Conservation (phyloP, 2,329 filamentous ascomycete genomes). For the Thielaviopsis punctulata region DNA sequence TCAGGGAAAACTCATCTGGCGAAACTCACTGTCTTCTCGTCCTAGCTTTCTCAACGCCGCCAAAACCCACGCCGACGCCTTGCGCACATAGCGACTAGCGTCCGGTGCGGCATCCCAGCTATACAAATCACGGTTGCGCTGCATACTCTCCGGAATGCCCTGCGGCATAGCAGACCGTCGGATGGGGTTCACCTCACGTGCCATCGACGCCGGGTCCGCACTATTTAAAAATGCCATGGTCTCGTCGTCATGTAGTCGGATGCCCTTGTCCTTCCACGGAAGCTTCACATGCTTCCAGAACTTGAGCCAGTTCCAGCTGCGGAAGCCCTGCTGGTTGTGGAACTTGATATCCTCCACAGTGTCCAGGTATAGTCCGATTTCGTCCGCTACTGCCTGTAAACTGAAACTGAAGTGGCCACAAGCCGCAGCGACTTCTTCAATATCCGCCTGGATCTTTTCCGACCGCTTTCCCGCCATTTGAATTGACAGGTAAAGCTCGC, state of each 20-base stretch:
- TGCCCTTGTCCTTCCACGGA: conserved; percentile 10
- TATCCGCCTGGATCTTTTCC: conserved; percentile 70
- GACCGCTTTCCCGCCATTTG: conserved; percentile 52
- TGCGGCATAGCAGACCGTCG: conserved; percentile 27
- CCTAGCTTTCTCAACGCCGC: conserved; percentile 29
- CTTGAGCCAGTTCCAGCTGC: conserved; percentile 71
- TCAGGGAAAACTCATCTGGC: background rate
- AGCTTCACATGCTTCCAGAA: conserved; percentile 43
- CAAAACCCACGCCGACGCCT: conserved; percentile 29
- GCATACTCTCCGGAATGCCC: conserved; percentile 38
- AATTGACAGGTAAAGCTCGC: conserved; percentile 64
- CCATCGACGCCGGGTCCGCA: conserved; percentile 17
- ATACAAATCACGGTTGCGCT: conserved; percentile 33
- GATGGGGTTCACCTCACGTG: conserved; percentile 10
- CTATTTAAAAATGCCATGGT: conserved; percentile 17
- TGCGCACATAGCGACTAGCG: conserved; percentile 26
- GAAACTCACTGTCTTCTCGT: conserved; percentile 33
- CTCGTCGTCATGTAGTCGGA: conserved; percentile 10
- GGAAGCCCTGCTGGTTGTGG: conserved; percentile 28
- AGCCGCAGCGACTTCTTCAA: conserved; percentile 93
- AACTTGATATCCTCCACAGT: conserved; percentile 58
- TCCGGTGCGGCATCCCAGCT: conserved; percentile 38
- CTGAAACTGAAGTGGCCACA: conserved; percentile 95
- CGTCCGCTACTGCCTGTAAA: conserved; percentile 75
- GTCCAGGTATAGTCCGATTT: conserved; percentile 67